A percentile compares a stretch with the other conserved stretches of the same genome.
Conservation (phyloP, 306 rosid species). For the Rosa lucieae region DNA sequence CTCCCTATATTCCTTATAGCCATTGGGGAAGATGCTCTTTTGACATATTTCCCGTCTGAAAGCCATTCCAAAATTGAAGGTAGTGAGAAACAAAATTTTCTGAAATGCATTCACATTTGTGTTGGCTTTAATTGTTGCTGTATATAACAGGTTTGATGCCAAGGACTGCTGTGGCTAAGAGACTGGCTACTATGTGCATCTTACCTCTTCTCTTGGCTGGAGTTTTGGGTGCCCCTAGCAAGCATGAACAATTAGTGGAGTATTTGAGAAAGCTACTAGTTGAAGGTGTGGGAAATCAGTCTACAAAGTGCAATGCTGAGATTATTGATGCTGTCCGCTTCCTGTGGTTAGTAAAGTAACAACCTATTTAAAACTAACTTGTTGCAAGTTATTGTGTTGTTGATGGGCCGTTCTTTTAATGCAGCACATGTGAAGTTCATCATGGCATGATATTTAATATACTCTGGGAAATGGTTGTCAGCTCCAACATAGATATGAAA, state of each 20-base stretch:
- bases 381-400: constrained; percentile 23
- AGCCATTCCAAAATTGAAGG: constrained; percentile 80
- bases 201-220: constrained; percentile 88
- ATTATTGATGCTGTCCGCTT: constrained; percentile 89
- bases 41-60: constrained; percentile 70
- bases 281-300: constrained; percentile 48
- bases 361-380: neutral
- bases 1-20: constrained; percentile 82
- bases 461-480: constrained; percentile 98
- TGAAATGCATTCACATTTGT: constrained; percentile 25
- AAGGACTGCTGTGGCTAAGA: constrained; percentile 66
- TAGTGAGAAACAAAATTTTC: constrained; percentile 23
- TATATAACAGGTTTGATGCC: constrained; percentile 70
- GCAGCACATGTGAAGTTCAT: constrained; percentile 79
- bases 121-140: constrained; percentile 28
- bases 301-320: constrained; percentile 58
- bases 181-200: constrained; percentile 84
- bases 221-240: constrained; percentile 77
- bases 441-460: constrained; percentile 76
- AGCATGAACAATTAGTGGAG: constrained; percentile 54
- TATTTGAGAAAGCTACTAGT: constrained; percentile 77
- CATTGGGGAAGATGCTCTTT: constrained; percentile 71
- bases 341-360: constrained; percentile 64
- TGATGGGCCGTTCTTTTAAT: constrained; percentile 31
- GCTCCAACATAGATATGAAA: constrained; percentile 74